Conservation (phyloP, 805 yeast genomes). For the Citeromyces nyonsensis region DNA sequence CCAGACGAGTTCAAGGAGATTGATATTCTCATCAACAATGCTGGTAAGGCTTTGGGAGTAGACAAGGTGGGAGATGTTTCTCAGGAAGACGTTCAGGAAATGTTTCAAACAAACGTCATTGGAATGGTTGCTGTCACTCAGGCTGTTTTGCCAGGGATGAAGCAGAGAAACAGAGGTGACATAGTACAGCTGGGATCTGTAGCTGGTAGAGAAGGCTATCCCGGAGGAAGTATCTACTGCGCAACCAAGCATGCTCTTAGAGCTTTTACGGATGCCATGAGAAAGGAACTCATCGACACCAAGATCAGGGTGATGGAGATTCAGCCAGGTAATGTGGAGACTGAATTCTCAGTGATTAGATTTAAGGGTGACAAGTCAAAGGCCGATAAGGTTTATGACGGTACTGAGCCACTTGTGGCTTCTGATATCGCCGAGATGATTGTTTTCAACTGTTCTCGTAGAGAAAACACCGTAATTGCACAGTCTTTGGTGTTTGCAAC, state of each 20-base stretch:
- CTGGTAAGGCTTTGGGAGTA: conserved; percentile 69
- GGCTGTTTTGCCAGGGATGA: conserved; percentile 56
- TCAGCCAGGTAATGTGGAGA: conserved; percentile 71
- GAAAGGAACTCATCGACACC: conserved; percentile 36
- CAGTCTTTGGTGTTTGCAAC: conserved; percentile 75
- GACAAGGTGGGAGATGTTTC: conserved; percentile 61
- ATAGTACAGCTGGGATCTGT: conserved; percentile 64
- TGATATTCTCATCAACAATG: conserved; percentile 58
- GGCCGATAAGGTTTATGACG: conserved; percentile 53
- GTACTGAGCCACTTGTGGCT: conserved; percentile 55
- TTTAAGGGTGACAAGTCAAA: conserved; percentile 43
- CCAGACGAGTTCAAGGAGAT: conserved; percentile 37
- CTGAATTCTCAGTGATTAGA: conserved; percentile 55
- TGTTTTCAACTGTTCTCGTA: conserved; percentile 51
- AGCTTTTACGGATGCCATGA: conserved; percentile 52
- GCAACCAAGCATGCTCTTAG: conserved; percentile 62
- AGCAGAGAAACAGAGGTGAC: conserved; percentile 55
- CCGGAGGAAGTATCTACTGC: conserved; percentile 69
- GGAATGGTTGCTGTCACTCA: conserved; percentile 81
- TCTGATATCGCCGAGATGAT: conserved; percentile 66
- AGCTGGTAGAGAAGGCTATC: conserved; percentile 70
- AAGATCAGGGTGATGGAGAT: conserved; percentile 56
- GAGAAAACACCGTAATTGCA: conserved; percentile 59
- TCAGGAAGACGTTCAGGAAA: conserved; percentile 48
- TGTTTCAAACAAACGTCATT: conserved; percentile 78